phyloP scores from a whole-genome alignment of 2,329 filamentous ascomycete species.

The Neofusicoccum laricinum region DNA sequence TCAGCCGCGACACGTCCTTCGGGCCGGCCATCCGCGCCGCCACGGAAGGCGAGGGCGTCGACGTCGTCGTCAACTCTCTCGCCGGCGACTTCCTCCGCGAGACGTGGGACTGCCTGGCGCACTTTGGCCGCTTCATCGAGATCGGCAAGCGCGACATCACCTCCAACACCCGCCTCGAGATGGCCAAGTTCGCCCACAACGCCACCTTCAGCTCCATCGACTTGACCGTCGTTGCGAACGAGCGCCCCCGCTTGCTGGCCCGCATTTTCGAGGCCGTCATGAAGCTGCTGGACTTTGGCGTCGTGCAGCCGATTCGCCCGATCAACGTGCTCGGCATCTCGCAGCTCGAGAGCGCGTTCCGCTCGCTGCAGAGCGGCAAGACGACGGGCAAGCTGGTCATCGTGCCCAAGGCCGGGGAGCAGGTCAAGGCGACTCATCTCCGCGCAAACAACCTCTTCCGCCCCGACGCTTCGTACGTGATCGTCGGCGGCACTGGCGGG shows the following conservation, averaged over 20 bases:
- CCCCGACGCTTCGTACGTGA: conserved; percentile 26
- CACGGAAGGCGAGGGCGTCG: conserved; percentile 31
- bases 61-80: conserved; percentile 34
- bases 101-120: conserved; percentile 28
- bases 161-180: conserved; percentile 10
- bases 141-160: conserved; percentile 20
- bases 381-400: conserved; percentile 22
- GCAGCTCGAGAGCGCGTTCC: conserved; percentile 20
- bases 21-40: conserved; percentile 21
- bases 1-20: conserved; percentile 28
- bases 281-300: conserved; percentile 9
- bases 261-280: conserved; percentile 9
- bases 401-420: conserved; percentile 21
- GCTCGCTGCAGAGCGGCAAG: conserved; percentile 19
- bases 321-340: conserved; percentile 20
- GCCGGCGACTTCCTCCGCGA: conserved; percentile 26
- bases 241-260: neutral
- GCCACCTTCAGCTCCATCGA: conserved; percentile 17
- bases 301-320: neutral
- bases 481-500: conserved; percentile 29
- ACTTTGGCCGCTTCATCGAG: conserved; percentile 31
- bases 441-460: conserved; percentile 11
- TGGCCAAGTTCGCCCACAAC: conserved; percentile 20
- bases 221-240: neutral
- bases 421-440: conserved; percentile 18